Evolutionary conservation across 176 grass and related monocot genomes (phyloP).

Genomic region (Tuctoria greenei): DNA sequence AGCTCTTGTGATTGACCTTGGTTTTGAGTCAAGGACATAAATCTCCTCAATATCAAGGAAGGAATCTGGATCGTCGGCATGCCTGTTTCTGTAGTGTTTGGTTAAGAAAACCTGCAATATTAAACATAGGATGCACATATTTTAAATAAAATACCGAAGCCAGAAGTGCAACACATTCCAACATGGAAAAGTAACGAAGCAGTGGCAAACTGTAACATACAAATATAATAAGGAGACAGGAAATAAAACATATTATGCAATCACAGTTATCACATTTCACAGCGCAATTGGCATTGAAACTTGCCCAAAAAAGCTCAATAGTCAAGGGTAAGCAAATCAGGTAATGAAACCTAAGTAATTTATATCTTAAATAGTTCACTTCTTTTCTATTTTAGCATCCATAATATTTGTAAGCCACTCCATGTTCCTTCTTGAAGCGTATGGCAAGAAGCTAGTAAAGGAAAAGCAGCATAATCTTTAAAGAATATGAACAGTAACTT

Average conservation of each 20-base stretch:
- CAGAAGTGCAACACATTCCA: slow-evolving; percentile 5
- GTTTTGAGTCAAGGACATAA: slow-evolving; percentile 92
- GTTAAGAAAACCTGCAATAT: slow-evolving; percentile 82
- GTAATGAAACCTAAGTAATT: not conserved
- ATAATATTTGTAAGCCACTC: not conserved
- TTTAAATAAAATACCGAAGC: not conserved
- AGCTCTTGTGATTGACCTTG: slow-evolving; percentile 82
- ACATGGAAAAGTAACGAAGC: slow-evolving; percentile 13
- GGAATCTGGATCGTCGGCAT: slow-evolving; percentile 61
- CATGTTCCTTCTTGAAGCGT: not conserved
- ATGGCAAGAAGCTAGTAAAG: not conserved
- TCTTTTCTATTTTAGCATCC: not conserved
- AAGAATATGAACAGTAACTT: not conserved
- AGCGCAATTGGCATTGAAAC: too few relatives aligned
- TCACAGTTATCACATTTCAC: too few relatives aligned
- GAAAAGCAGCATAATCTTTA: slow-evolving; percentile 1
- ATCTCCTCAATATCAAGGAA: slow-evolving; percentile 98
- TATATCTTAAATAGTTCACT: not conserved
- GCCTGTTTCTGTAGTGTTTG: slow-evolving; percentile 89
- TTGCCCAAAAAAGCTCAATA: too few relatives aligned
- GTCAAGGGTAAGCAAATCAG: not conserved
- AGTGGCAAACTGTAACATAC: not conserved
- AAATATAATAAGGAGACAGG: slow-evolving; percentile 4
- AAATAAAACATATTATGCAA: too few relatives aligned
- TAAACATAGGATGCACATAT: slow-evolving; percentile 1